phyloP scores from a whole-genome alignment of 2,329 filamentous ascomycete genomes.

The Trichoderma gracile region DNA sequence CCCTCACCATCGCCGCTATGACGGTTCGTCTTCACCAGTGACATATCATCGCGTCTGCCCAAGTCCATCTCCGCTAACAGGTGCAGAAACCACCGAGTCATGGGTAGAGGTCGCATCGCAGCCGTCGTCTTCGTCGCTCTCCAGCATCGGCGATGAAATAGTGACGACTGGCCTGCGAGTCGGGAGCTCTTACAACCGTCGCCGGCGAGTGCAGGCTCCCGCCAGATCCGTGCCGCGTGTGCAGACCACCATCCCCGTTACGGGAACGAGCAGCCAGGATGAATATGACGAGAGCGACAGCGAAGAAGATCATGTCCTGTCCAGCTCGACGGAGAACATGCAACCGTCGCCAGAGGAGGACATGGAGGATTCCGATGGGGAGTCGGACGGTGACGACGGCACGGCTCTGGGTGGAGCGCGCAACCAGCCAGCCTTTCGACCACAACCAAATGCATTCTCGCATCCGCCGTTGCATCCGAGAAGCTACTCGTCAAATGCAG shows the following conservation, averaged over 20 bases:
- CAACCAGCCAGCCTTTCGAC: conserved; percentile 65
- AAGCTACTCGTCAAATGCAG: conserved; percentile 52
- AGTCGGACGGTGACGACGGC: conserved; percentile 67
- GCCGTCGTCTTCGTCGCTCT: conserved; percentile 89
- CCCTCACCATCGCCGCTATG: conserved; percentile 38
- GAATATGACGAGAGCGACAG: conserved; percentile 93
- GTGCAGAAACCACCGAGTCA: conserved; percentile 75
- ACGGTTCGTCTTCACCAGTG: conserved; percentile 36
- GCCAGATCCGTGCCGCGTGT: conserved; percentile 42
- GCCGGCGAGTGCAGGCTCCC: conserved; percentile 51
- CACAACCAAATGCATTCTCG: conserved; percentile 89
- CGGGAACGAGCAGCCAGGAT: conserved; percentile 76
- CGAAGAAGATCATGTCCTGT: conserved; percentile 72
- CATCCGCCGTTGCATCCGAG: conserved; percentile 67
- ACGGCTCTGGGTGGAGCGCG: conserved; percentile 72
- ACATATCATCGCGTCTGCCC: background rate
- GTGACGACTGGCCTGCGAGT: conserved; percentile 85
- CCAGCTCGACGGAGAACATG: conserved; percentile 59
- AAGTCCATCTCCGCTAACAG: conserved; percentile 25
- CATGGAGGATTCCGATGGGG: conserved; percentile 46
- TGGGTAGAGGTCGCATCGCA: conserved; percentile 95
- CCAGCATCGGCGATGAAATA: conserved; percentile 82
- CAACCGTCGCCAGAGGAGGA: conserved; percentile 43
- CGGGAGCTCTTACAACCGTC: conserved; percentile 62
- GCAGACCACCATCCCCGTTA: conserved; percentile 45